Percentiles rank a stretch among this genome's conserved stretches.
Evolutionary conservation across 2,329 filamentous ascomycete genomes (phyloP).

Genomic region (Calonectria honghensis): DNA sequence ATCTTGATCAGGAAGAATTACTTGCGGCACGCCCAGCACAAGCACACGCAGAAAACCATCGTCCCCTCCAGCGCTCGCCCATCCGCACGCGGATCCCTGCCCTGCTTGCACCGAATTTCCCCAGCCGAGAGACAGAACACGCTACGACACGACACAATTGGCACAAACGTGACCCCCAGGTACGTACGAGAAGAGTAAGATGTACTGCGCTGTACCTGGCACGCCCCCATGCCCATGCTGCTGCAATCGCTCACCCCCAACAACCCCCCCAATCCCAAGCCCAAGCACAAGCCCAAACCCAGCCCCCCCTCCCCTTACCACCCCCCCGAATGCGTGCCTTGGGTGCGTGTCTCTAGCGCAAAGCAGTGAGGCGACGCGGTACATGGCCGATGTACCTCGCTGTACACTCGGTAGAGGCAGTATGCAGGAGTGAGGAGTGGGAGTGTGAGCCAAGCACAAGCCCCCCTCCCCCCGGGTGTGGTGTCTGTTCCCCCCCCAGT

Average conservation of each 20-base stretch:
- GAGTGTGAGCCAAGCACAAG: conserved; percentile 39
- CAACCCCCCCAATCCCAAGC: conserved; percentile 40
- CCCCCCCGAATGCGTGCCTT: conserved; percentile 48
- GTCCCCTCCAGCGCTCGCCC: conserved; percentile 18
- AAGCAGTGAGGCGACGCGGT: conserved; percentile 49
- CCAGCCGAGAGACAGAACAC: conserved; percentile 55
- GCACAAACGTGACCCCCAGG: conserved; percentile 50
- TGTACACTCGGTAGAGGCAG: conserved; percentile 18
- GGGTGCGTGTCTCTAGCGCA: conserved; percentile 47
- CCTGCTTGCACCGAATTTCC: conserved; percentile 50
- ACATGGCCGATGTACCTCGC: conserved; percentile 38
- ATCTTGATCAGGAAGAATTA: conserved; percentile 26
- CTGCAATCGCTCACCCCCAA: conserved; percentile 48
- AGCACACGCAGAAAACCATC: conserved; percentile 18
- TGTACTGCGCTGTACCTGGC: conserved; percentile 44
- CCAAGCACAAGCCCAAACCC: conserved; percentile 41
- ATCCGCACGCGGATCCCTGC: conserved; percentile 54
- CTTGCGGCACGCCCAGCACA: conserved; percentile 35
- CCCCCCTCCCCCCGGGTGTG: conserved; percentile 15
- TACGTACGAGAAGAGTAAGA: conserved; percentile 39
- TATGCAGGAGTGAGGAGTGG: conserved; percentile 42
- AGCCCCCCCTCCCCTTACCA: conserved; percentile 45
- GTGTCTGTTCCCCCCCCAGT: conserved; percentile 30
- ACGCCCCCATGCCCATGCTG: conserved; percentile 51
- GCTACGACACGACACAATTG: conserved; percentile 57